A percentile compares a stretch with the other conserved stretches of the same genome.
phyloP scores from a whole-genome alignment of 2,329 filamentous ascomycete species.

The Orbilia javanica region DNA sequence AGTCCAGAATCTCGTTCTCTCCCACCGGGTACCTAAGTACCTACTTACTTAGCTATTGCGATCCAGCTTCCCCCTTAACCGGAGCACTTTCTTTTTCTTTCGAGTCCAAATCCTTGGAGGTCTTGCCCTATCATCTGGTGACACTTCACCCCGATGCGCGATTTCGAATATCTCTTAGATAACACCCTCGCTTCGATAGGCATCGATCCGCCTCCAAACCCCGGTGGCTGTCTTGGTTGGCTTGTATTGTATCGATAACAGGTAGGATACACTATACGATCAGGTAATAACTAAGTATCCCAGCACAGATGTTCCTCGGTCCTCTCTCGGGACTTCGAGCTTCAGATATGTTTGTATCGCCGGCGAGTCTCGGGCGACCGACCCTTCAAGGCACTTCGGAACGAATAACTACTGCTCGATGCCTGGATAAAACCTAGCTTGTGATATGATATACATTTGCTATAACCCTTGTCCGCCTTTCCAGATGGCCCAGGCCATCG shows the following conservation, averaged over 20 bases:
- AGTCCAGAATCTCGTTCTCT: neutral
- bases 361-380: neutral
- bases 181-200: conserved; percentile 5
- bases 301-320: neutral
- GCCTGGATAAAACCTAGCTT: neutral
- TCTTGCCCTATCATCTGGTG: conserved; percentile 20
- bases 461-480: neutral
- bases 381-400: neutral
- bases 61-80: neutral
- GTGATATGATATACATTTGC: neutral
- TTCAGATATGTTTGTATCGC: too few relatives aligned
- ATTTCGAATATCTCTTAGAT: conserved; percentile 34
- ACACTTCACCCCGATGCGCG: conserved; percentile 26
- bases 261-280: neutral
- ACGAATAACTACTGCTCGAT: neutral
- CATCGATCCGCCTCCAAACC: neutral
- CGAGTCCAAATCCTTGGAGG: neutral
- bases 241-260: neutral
- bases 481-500: neutral
- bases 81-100: conserved; percentile 3
- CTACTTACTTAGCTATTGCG: neutral
- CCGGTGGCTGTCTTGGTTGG: neutral
- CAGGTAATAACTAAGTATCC: neutral
- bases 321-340: neutral
- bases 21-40: too few relatives aligned